Evolutionary conservation across 2,329 filamentous ascomycete genomes (phyloP).

Genomic region (Zymoseptoria passerinii): DNA sequence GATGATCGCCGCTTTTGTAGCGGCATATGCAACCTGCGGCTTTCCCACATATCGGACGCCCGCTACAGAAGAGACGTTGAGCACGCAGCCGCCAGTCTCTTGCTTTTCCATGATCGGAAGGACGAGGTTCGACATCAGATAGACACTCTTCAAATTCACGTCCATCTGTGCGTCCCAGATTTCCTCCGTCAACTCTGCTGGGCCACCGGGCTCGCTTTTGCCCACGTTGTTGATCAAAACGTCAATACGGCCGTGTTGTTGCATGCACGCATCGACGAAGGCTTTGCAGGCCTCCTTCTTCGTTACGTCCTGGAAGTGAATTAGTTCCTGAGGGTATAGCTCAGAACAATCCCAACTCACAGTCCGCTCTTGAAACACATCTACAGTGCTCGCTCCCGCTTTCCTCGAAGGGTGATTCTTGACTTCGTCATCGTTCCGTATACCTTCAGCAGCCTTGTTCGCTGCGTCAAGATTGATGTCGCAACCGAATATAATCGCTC

Average conservation of each 20-base stretch:
- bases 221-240: conserved; percentile 56
- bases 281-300: conserved; percentile 44
- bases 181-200: conserved; percentile 42
- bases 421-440: conserved; percentile 18
- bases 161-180: conserved; percentile 47
- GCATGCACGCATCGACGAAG: conserved; percentile 46
- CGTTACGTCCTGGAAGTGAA: conserved; percentile 40
- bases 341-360: conserved; percentile 8
- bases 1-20: conserved; percentile 70
- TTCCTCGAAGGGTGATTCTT: conserved; percentile 11
- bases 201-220: conserved; percentile 45
- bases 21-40: conserved; percentile 50
- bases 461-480: conserved; percentile 34
- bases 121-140: conserved; percentile 45
- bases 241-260: conserved; percentile 49
- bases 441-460: conserved; percentile 18
- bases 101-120: conserved; percentile 49
- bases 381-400: conserved; percentile 7
- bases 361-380: conserved; percentile 17
- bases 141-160: conserved; percentile 50
- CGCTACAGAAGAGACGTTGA: conserved; percentile 38
- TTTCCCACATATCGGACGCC: conserved; percentile 46
- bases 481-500: conserved; percentile 45
- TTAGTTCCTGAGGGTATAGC: not conserved
- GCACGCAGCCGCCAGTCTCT: conserved; percentile 33